phyloP scores from a whole-genome alignment of 2,329 filamentous ascomycete species.

The Botrytis squamosa region DNA sequence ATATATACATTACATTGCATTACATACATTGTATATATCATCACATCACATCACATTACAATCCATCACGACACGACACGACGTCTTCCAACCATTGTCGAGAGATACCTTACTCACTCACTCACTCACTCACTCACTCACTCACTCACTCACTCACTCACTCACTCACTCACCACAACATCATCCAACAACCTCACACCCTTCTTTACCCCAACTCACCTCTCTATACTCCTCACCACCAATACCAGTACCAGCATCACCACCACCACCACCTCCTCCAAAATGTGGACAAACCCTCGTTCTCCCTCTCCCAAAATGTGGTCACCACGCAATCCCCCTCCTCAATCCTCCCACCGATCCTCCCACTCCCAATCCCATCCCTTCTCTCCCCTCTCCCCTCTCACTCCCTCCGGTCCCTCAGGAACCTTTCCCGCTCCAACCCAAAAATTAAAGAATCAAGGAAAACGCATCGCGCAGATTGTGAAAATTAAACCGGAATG shows the following conservation, averaged over 20 bases:
- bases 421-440: slow-evolving; percentile 22
- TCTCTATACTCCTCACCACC: neutral
- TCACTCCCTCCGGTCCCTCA: slow-evolving; percentile 16
- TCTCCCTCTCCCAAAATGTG: slow-evolving; percentile 7
- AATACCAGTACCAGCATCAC: neutral
- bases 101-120: too few relatives aligned
- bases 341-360: slow-evolving; percentile 4
- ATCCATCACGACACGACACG: too few relatives aligned
- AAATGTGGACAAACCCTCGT: slow-evolving; percentile 15
- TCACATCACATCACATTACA: neutral
- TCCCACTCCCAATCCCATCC: slow-evolving; percentile 22
- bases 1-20: too few relatives aligned
- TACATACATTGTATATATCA: neutral
- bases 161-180: neutral
- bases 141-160: neutral
- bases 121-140: neutral
- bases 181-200: neutral
- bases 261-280: neutral
- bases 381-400: slow-evolving; percentile 27
- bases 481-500: slow-evolving; percentile 68
- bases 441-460: slow-evolving; percentile 42
- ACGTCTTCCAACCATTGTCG: neutral
- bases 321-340: slow-evolving; percentile 5
- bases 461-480: slow-evolving; percentile 66
- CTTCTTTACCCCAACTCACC: neutral